Percentiles rank a stretch among this genome's conserved stretches.
These are phyloP conservation scores for Coccinonectria pachysandricola DNA, from an alignment of 2,329 filamentous ascomycete species.

Conservation along the genomic window DNA sequence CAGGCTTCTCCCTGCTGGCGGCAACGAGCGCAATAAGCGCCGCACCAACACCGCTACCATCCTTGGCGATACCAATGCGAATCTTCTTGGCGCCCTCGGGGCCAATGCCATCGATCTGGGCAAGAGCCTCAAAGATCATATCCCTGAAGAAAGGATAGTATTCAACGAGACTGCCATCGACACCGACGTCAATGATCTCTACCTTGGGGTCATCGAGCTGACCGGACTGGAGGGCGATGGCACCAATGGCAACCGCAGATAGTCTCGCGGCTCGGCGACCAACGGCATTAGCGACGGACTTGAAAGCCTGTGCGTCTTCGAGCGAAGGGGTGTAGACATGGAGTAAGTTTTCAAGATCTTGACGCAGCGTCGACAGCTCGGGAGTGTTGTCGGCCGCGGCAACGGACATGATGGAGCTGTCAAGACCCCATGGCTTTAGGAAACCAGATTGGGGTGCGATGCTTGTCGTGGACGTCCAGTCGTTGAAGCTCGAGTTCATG, in stretches of 20 bases:
- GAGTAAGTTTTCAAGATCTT: slow-evolving; percentile 67
- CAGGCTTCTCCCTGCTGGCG: slow-evolving; percentile 49
- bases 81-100: slow-evolving; percentile 71
- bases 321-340: slow-evolving; percentile 65
- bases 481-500: slow-evolving; percentile 61
- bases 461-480: slow-evolving; percentile 57
- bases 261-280: slow-evolving; percentile 82
- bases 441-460: slow-evolving; percentile 57
- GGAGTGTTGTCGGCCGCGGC: slow-evolving; percentile 70
- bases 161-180: slow-evolving; percentile 89
- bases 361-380: slow-evolving; percentile 62
- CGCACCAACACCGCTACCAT: slow-evolving; percentile 75
- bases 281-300: slow-evolving; percentile 70
- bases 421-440: slow-evolving; percentile 76
- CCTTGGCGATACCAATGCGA: slow-evolving; percentile 91
- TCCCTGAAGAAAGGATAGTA: slow-evolving; percentile 91
- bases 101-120: slow-evolving; percentile 68
- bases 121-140: slow-evolving; percentile 74
- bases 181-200: slow-evolving; percentile 76
- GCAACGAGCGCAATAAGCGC: slow-evolving; percentile 90
- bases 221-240: slow-evolving; percentile 71
- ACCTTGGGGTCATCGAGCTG: slow-evolving; percentile 54
- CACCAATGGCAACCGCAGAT: slow-evolving; percentile 78
- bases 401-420: slow-evolving; percentile 81
- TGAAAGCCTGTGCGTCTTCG: slow-evolving; percentile 83